phyloP scores from a whole-genome alignment of 257 asterid genomes.

The Plantago major region DNA sequence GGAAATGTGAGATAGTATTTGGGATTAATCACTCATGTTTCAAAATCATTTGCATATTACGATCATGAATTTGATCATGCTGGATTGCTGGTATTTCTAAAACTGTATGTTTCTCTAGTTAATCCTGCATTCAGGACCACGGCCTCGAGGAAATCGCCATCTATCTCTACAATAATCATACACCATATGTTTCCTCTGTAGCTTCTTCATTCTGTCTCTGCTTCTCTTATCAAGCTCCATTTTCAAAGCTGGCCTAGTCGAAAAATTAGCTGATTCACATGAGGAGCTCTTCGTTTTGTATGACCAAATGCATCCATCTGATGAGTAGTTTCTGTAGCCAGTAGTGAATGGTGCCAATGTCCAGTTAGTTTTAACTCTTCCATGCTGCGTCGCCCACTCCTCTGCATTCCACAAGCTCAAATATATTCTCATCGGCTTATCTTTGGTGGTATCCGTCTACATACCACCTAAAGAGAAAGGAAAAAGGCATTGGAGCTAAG shows the following conservation, averaged over 20 bases:
- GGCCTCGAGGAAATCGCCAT: slow-evolving; percentile 70
- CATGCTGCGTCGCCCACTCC: slow-evolving; percentile 81
- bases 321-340: slow-evolving; percentile 47
- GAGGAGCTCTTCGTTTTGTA: slow-evolving; percentile 33
- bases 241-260: slow-evolving; percentile 26
- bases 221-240: slow-evolving; percentile 41
- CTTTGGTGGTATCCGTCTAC: too few relatives aligned
- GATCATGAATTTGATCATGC: too few relatives aligned
- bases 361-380: slow-evolving; percentile 69
- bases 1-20: too few relatives aligned
- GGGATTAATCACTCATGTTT: too few relatives aligned
- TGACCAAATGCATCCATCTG: slow-evolving; percentile 61
- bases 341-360: slow-evolving; percentile 66
- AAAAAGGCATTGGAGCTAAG: too few relatives aligned
- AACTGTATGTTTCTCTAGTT: background rate
- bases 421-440: slow-evolving; percentile 70
- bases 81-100: too few relatives aligned
- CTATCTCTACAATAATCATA: slow-evolving; percentile 69
- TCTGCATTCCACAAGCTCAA: slow-evolving; percentile 84
- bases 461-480: too few relatives aligned
- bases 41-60: too few relatives aligned
- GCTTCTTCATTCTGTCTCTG: slow-evolving; percentile 40
- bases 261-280: slow-evolving; percentile 26
- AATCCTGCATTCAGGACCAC: slow-evolving; percentile 50
- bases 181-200: slow-evolving; percentile 55